These are phyloP conservation scores for Rhododendron vialii DNA, from an alignment of 148 eudicot genomes.

Conservation along the genomic window DNA sequence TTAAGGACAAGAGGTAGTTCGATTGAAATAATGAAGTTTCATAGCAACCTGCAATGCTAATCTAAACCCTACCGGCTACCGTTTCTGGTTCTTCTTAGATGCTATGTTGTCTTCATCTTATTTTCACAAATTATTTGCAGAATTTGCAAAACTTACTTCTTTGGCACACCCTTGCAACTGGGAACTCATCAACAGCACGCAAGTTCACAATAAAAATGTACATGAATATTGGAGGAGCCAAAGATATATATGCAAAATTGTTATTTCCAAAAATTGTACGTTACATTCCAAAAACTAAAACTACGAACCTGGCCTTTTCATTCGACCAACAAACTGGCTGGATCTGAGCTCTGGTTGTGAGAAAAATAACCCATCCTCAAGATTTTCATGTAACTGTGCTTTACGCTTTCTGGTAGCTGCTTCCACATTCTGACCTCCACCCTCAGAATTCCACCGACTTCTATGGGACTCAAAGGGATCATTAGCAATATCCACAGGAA, in stretches of 20 bases:
- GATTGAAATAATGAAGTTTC: neutral
- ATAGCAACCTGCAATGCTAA: neutral
- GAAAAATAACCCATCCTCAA: slow-evolving; percentile 34
- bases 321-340: slow-evolving; percentile 38
- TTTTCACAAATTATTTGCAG: neutral
- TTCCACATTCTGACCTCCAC: slow-evolving; percentile 31
- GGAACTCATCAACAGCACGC: slow-evolving; percentile 8
- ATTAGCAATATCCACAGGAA: slow-evolving; percentile 40
- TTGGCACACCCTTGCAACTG: neutral
- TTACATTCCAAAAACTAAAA: slow-evolving; percentile 28
- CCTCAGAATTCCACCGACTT: slow-evolving; percentile 32
- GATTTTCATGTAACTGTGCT: slow-evolving; percentile 28
- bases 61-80: neutral
- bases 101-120: neutral
- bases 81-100: neutral
- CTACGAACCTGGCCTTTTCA: slow-evolving; percentile 68
- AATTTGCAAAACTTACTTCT: neutral
- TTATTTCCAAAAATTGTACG: slow-evolving; percentile 27
- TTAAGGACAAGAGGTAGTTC: neutral
- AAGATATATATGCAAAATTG: slow-evolving; percentile 19
- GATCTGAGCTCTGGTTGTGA: slow-evolving; percentile 33
- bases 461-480: slow-evolving; percentile 25
- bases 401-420: slow-evolving; percentile 56
- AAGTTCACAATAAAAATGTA: slow-evolving; percentile 11
- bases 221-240: slow-evolving; percentile 1